Base-by-base conservation (phyloP, 2,329 filamentous ascomycete genomes). In the Fusarium sp. region DNA sequence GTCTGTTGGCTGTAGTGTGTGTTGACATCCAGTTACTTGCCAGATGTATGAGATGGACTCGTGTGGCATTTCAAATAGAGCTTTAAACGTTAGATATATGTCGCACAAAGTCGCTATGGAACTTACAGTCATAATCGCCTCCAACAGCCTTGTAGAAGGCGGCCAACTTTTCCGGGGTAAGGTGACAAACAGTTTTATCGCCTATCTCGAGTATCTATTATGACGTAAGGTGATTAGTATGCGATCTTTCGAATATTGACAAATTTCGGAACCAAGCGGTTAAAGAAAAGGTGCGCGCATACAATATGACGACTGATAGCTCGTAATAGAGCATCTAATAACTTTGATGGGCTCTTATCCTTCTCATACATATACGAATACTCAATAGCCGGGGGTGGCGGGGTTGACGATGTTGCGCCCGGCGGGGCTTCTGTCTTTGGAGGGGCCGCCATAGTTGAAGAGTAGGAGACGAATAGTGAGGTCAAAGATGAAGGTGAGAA, bases 11-110 rank as follows among this genome's bases (percentile, higher is more conserved):
- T 97, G 93, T 35, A 98, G 87, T 56, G 91, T 91, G 83, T 98
- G 96, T 77, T 95, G 93, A 81, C 96, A 98, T 76, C 96, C 96
- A 58, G 97, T 90, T 13, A 93, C 93, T 79, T 94, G 93, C 87
- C 97, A 98, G 74, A 98, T 96, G 84, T 94, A 97, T 35, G 95
- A 96, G 72, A 99, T 91, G 48, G 92, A 92, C 42, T 90, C 85
- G 69, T 91, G 85, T 26, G 93, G 91, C 39, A 93, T 94, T 7
- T 92, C 88, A 81, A 98, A 98, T 61, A 98, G 89, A 31, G 88
- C 89, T 90, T 75, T 9, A 42, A 24, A n/a, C 38, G 41, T 76
- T 51, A 78, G 70, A 13, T 13, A n/a, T 8, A 28, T 5, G 22
- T 22, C 12, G 20, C 14, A 36, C 11, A 28, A 60, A 76, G 72